phyloP scores from a whole-genome alignment of 2,329 filamentous ascomycete species.

The Fusarium siculi region DNA sequence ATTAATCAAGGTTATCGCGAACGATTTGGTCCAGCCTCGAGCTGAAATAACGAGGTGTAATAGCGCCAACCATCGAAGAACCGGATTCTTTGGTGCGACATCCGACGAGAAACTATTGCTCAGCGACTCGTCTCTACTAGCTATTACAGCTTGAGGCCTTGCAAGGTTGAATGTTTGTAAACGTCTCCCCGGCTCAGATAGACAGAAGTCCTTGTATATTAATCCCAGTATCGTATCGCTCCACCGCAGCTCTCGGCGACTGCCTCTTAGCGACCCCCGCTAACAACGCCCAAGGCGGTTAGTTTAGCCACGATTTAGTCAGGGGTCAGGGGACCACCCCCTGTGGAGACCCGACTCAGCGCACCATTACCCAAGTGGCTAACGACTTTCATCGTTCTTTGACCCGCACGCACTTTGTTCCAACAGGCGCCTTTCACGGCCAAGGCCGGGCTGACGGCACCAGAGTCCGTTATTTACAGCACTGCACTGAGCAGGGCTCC shows the following conservation, averaged over 20 bases:
- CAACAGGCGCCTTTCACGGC: constrained; percentile 11
- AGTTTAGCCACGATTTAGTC: constrained; percentile 9
- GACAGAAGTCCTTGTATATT: background rate
- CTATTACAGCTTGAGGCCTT: background rate
- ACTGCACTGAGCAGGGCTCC: background rate
- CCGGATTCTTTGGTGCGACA: constrained; percentile 29
- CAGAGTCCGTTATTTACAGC: constrained; percentile 9
- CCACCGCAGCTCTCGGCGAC: constrained; percentile 28
- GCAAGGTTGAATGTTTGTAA: constrained; percentile 1
- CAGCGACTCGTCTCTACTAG: background rate
- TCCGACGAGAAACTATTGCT: constrained; percentile 1
- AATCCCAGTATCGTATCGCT: constrained; percentile 17
- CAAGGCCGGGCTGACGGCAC: constrained; percentile 29
- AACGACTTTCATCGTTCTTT: constrained; percentile 11
- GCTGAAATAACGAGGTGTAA: constrained; percentile 8
- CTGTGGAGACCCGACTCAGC: background rate
- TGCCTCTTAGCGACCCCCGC: constrained; percentile 11
- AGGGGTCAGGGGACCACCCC: constrained; percentile 17
- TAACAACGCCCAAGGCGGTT: constrained; percentile 2
- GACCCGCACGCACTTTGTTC: constrained; percentile 18
- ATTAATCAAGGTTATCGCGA: background rate
- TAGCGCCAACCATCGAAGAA: background rate
- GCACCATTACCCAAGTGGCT: constrained; percentile 15
- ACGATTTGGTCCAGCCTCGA: background rate
- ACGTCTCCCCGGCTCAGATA: background rate